Evolutionary conservation across 768 basidiomycete genomes (phyloP).

Genomic region (Fistulinella prunicolor): DNA sequence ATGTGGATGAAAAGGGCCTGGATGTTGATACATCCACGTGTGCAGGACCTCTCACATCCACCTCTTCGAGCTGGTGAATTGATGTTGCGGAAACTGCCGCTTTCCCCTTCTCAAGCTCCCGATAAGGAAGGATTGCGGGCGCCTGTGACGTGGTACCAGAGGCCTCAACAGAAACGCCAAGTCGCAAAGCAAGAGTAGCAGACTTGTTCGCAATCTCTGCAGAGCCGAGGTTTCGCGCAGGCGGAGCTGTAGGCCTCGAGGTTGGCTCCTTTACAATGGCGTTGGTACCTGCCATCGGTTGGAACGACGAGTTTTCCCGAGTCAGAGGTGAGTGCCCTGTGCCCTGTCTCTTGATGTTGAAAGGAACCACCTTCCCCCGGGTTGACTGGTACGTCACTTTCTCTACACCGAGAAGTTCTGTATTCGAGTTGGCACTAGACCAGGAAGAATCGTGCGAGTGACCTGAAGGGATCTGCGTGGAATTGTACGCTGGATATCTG

Average conservation of each 20-base stretch:
- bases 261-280: neutral
- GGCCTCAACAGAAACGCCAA: conserved; percentile 7
- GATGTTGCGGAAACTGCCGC: conserved; percentile 3
- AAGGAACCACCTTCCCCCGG: conserved; percentile 1
- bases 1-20: neutral
- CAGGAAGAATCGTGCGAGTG: conserved; percentile 15
- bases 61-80: conserved; percentile 1
- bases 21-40: neutral
- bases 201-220: conserved; percentile 10
- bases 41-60: neutral
- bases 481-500: neutral
- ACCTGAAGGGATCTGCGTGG: neutral
- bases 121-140: neutral
- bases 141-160: neutral
- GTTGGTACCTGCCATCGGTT: too few relatives aligned
- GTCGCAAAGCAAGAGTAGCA: conserved; percentile 4
- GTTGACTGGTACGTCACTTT: conserved; percentile 5
- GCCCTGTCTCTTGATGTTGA: too few relatives aligned
- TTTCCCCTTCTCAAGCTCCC: conserved; percentile 11
- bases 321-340: too few relatives aligned
- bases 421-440: conserved; percentile 19
- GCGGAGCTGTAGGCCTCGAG: conserved; percentile 10
- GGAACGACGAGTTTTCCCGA: too few relatives aligned
- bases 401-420: conserved; percentile 11
- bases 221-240: conserved; percentile 5